Evolutionary conservation across 2,329 filamentous ascomycete genomes (phyloP).

Genomic region (Fonsecaea pedrosoi): DNA sequence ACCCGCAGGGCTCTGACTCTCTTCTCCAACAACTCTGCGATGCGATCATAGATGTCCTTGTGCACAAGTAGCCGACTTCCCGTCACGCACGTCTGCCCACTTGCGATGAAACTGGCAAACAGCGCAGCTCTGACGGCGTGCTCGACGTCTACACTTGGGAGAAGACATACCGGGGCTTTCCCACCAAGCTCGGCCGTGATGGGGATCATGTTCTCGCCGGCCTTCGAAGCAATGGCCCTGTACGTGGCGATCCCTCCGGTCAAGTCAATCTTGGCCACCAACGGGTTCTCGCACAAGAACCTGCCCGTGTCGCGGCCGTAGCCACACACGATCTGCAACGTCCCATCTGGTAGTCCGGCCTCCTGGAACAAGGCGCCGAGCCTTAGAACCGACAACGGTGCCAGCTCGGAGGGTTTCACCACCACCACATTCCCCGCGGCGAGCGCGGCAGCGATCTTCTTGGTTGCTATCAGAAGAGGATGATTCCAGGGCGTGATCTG

Average conservation of each 20-base stretch:
- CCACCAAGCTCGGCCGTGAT: conserved; percentile 42
- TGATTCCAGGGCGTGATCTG: conserved; percentile 52
- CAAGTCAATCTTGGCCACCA: conserved; percentile 40
- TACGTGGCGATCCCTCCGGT: conserved; percentile 40
- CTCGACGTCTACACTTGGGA: conserved; percentile 38
- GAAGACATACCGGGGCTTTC: conserved; percentile 42
- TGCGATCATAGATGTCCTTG: conserved; percentile 50
- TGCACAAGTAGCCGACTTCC: conserved; percentile 62
- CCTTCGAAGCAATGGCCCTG: conserved; percentile 37
- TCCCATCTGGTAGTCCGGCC: conserved; percentile 53
- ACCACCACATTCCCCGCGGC: conserved; percentile 50
- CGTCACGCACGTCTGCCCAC: conserved; percentile 64
- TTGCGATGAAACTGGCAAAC: conserved; percentile 59
- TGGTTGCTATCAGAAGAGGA: conserved; percentile 43
- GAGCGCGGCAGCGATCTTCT: conserved; percentile 43
- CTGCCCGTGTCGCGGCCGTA: conserved; percentile 60
- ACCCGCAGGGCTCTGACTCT: conserved; percentile 62
- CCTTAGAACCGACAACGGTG: conserved; percentile 51
- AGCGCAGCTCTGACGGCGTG: conserved; percentile 41
- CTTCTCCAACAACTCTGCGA: conserved; percentile 50
- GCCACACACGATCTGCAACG: conserved; percentile 59
- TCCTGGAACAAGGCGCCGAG: conserved; percentile 51
- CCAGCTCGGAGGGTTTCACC: conserved; percentile 51
- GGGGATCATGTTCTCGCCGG: conserved; percentile 37
- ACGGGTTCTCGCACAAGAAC: conserved; percentile 53